Conservation (phyloP, 2,329 filamentous ascomycete genomes). For the Plectosphaerella cucumerina region DNA sequence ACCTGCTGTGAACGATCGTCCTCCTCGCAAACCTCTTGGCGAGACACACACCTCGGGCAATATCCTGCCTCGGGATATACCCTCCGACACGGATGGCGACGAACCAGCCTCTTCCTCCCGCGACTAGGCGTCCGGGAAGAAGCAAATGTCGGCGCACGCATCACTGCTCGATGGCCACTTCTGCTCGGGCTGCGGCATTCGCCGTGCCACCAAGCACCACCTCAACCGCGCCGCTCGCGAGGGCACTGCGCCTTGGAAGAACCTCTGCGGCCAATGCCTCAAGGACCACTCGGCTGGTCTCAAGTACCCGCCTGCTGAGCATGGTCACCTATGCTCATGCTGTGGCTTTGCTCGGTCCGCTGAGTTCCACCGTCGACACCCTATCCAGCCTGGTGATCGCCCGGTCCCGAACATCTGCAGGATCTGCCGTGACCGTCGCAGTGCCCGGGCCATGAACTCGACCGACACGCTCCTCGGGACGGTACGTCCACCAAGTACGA, state of each 20-base stretch:
- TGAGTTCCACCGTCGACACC: conserved; percentile 28
- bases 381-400: conserved; percentile 16
- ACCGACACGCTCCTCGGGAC: conserved; percentile 6
- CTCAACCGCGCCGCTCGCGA: conserved; percentile 4
- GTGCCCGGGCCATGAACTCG: background rate
- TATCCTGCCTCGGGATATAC: background rate
- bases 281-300: conserved; percentile 4
- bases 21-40: background rate
- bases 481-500: background rate
- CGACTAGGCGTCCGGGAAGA: conserved; percentile 3
- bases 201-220: conserved; percentile 10
- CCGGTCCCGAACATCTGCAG: conserved; percentile 28
- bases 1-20: background rate
- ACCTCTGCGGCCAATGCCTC: conserved; percentile 10
- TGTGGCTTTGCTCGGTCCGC: conserved; percentile 30
- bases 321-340: conserved; percentile 23
- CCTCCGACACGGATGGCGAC: background rate
- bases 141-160: background rate
- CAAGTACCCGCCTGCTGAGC: background rate
- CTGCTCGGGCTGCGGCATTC: conserved; percentile 12
- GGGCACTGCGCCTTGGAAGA: conserved; percentile 10
- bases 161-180: conserved; percentile 10
- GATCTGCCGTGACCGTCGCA: conserved; percentile 21
- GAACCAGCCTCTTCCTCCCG: background rate
- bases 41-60: background rate